Conservation (phyloP, 352 stramenopile genomes). For the Pythium brachiatum region DNA sequence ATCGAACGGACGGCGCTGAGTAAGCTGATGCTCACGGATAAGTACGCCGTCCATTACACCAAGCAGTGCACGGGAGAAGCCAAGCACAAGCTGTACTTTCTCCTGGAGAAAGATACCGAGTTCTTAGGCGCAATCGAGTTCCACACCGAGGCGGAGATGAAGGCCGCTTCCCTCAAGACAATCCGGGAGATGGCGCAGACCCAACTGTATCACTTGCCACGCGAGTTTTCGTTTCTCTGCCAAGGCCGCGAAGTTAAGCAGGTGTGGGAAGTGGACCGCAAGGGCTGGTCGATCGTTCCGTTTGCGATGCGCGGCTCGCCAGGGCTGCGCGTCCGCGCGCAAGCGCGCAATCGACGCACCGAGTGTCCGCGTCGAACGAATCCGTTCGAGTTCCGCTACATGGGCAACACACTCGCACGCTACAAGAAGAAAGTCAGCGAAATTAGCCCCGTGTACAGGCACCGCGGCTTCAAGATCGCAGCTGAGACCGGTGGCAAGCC, state of each 20-base stretch:
- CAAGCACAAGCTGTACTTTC: conserved; percentile 63
- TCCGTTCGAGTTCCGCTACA: conserved; percentile 61
- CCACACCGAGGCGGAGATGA: conserved; percentile 51
- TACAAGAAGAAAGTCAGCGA: conserved; percentile 63
- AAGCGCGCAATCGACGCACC: conserved; percentile 36
- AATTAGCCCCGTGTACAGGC: conserved; percentile 54
- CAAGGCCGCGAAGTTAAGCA: conserved; percentile 47
- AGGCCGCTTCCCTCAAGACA: conserved; percentile 36
- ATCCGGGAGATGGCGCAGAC: conserved; percentile 48
- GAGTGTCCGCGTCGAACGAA: conserved; percentile 34
- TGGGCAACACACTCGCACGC: conserved; percentile 49
- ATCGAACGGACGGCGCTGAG: conserved; percentile 41
- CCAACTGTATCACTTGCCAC: conserved; percentile 38
- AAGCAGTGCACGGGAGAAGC: conserved; percentile 66
- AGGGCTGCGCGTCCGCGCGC: conserved; percentile 35
- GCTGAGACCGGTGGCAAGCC: conserved; percentile 22
- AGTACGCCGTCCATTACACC: conserved; percentile 54
- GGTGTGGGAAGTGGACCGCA: conserved; percentile 54
- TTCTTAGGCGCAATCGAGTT: conserved; percentile 64
- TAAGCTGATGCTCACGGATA: conserved; percentile 50
- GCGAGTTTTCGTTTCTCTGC: conserved; percentile 51
- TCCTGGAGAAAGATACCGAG: conserved; percentile 58
- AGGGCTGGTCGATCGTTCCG: conserved; percentile 52
- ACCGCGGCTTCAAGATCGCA: conserved; percentile 33
- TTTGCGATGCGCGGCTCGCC: conserved; percentile 59